Percentiles rank a stretch among this genome's conserved stretches.
Conservation (phyloP, 139 green algal species). For the Chlamydomonas eustigma region DNA sequence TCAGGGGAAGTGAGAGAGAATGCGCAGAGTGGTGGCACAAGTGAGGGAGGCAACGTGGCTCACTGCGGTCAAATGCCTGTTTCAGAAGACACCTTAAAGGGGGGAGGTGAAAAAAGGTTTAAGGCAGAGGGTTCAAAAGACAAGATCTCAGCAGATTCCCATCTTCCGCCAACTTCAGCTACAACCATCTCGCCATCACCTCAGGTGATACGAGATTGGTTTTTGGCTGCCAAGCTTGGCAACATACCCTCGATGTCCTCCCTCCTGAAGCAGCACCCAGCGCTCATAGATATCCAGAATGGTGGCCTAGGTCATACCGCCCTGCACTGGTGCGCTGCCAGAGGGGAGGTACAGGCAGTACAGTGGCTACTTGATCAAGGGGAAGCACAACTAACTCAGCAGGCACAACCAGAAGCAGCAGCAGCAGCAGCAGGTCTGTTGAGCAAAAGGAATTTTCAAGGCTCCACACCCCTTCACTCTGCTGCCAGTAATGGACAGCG, state of each 20-base stretch:
- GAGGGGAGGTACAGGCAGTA: neutral
- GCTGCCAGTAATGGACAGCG: constrained; percentile 42
- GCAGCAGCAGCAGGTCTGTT: neutral
- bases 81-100: neutral
- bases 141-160: neutral
- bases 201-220: constrained; percentile 9
- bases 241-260: neutral
- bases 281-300: constrained; percentile 26
- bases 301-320: constrained; percentile 43
- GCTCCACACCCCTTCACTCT: constrained; percentile 59
- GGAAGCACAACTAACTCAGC: neutral
- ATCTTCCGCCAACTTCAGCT: neutral
- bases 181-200: neutral
- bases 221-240: constrained; percentile 13
- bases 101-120: neutral
- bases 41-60: neutral
- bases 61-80: neutral
- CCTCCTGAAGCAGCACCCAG: neutral
- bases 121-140: neutral
- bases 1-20: neutral
- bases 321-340: constrained; percentile 45
- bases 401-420: neutral
- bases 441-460: constrained; percentile 53
- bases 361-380: neutral
- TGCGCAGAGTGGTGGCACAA: neutral